Conservation (phyloP, 345 rosid genomes). For the Triadica sebifera region DNA sequence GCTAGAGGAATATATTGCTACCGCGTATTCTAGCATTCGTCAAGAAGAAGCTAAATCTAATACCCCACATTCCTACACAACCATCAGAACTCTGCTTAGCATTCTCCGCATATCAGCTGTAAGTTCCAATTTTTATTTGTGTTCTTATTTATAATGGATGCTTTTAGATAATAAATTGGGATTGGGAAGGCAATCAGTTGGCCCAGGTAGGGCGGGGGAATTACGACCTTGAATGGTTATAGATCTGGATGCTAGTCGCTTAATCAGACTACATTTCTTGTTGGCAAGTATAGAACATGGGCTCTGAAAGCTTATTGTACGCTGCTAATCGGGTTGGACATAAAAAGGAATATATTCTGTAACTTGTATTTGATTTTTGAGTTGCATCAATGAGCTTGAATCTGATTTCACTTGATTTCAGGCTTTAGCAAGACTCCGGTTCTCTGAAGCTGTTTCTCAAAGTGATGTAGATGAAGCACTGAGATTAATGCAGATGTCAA, state of each 20-base stretch:
- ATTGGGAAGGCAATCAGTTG: not conserved
- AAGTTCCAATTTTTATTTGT: constrained; percentile 31
- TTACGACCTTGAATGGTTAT: not conserved
- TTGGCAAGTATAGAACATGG: not conserved
- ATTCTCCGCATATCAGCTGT: constrained; percentile 95
- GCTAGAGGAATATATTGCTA: constrained; percentile 87
- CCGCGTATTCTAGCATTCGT: constrained; percentile 85
- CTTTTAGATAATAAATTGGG: not conserved
- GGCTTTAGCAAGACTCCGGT: constrained; percentile 96
- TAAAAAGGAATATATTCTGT: not conserved
- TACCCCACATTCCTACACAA: constrained; percentile 91
- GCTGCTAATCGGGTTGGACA: not conserved
- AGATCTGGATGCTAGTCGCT: constrained; percentile 3
- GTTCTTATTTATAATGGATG: not conserved
- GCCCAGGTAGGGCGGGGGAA: not conserved
- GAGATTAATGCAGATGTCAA: constrained; percentile 97
- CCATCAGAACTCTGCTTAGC: constrained; percentile 90
- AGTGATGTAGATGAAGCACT: constrained; percentile 99
- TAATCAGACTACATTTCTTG: not conserved
- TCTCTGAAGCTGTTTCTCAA: constrained; percentile 91
- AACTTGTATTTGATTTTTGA: not conserved
- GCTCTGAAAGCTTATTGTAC: not conserved
- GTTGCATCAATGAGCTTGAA: constrained; percentile 6
- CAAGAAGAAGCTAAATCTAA: constrained; percentile 95
- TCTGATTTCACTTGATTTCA: constrained; percentile 24